These are phyloP conservation scores for Xerocomus brunneocitrinus DNA, from an alignment of 768 basidiomycete species.

Conservation along the genomic window DNA sequence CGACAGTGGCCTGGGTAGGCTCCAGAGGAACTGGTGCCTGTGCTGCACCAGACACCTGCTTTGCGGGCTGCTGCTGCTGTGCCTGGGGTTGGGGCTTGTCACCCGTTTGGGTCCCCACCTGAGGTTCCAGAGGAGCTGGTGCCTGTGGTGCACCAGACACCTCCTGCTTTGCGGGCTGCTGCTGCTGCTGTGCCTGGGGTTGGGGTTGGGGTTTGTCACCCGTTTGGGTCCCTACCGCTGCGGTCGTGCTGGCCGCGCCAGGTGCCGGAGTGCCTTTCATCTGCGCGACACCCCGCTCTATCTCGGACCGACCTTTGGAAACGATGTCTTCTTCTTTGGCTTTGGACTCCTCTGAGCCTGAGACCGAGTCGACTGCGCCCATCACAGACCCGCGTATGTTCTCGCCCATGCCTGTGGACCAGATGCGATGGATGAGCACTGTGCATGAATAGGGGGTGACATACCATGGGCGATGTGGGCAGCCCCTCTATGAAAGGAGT, in stretches of 20 bases:
- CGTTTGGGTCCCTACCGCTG: neutral
- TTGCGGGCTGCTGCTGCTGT: neutral
- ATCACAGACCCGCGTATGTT: slow-evolving; percentile 41
- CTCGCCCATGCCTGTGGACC: slow-evolving; percentile 38
- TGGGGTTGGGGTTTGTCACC: neutral
- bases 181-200: neutral
- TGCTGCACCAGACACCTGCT: neutral
- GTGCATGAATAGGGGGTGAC: neutral
- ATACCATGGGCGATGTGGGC: slow-evolving; percentile 35
- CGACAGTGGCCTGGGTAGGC: neutral
- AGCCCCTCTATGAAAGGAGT: slow-evolving; percentile 25
- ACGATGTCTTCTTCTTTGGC: slow-evolving; percentile 35
- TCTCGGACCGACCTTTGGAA: slow-evolving; percentile 36
- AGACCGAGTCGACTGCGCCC: slow-evolving; percentile 36
- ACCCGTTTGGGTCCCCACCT: neutral
- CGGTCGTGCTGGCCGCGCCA: neutral
- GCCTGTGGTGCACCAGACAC: neutral
- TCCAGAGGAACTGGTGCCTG: neutral
- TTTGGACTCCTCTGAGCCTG: slow-evolving; percentile 20
- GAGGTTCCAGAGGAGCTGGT: neutral
- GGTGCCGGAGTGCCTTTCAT: slow-evolving; percentile 15
- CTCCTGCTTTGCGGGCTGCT: neutral
- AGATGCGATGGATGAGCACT: slow-evolving; percentile 2
- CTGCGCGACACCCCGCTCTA: slow-evolving; percentile 36
- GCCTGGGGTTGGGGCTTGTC: neutral